Evolutionary conservation across 2,329 filamentous ascomycete species (phyloP).

Genomic region (Ophiocordyceps camponoti-saundersi): DNA sequence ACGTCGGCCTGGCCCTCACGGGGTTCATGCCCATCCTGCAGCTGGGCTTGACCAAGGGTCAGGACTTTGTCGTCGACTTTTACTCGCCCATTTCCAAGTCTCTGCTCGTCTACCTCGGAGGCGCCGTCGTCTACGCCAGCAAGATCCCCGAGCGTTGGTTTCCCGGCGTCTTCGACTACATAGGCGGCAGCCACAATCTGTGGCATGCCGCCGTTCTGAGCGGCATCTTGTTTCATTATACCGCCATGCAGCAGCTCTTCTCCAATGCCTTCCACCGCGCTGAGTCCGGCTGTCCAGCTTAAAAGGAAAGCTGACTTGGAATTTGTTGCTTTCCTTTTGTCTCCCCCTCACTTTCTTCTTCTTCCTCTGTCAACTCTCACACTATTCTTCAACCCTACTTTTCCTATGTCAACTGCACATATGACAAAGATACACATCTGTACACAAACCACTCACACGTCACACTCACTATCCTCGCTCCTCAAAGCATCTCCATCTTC

Average conservation of each 20-base stretch:
- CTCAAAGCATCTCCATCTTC: too few relatives aligned
- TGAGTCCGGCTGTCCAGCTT: conserved; percentile 37
- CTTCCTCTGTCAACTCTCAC: too few relatives aligned
- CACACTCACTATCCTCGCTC: too few relatives aligned
- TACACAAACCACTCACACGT: not conserved
- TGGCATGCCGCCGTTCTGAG: conserved; percentile 93
- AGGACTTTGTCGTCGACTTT: conserved; percentile 72
- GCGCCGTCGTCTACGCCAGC: conserved; percentile 76
- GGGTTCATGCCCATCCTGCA: conserved; percentile 83
- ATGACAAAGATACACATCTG: too few relatives aligned
- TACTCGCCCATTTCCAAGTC: conserved; percentile 80
- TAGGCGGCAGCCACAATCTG: conserved; percentile 89
- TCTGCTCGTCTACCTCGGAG: conserved; percentile 67
- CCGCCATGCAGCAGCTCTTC: conserved; percentile 92
- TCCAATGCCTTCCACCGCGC: conserved; percentile 56
- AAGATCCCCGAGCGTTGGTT: conserved; percentile 88
- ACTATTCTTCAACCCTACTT: too few relatives aligned
- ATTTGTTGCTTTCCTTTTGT: not conserved
- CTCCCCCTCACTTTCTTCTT: not conserved
- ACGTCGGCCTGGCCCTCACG: conserved; percentile 69
- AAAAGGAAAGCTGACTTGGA: not conserved
- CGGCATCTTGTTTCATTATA: conserved; percentile 94
- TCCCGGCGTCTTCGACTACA: conserved; percentile 87
- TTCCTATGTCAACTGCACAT: not conserved
- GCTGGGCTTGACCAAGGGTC: conserved; percentile 59